These are phyloP conservation scores for Zangia roseola DNA, from an alignment of 768 basidiomycete genomes.

Conservation along the genomic window DNA sequence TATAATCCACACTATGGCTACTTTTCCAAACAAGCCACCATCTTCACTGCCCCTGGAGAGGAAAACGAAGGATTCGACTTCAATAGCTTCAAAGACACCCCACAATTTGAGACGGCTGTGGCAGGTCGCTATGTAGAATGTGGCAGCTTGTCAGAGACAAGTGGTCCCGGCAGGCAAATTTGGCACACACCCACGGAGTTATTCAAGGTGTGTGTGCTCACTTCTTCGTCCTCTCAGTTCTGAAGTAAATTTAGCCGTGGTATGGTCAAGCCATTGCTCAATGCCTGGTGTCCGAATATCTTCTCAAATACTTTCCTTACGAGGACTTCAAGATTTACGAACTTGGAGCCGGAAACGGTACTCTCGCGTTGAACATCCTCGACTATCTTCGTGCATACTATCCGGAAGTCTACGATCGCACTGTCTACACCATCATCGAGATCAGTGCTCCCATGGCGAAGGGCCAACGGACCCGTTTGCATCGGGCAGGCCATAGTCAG, in stretches of 20 bases:
- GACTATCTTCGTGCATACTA: conserved; percentile 73
- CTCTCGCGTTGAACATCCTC: conserved; percentile 86
- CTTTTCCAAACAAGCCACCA: conserved; percentile 89
- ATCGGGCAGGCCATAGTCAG: conserved; percentile 33
- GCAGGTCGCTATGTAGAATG: conserved; percentile 72
- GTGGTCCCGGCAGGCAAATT: conserved; percentile 81
- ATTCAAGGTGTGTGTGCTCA: conserved; percentile 68
- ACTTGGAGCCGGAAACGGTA: conserved; percentile 97
- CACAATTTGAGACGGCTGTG: conserved; percentile 82
- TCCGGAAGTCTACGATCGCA: conserved; percentile 92
- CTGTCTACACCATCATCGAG: conserved; percentile 92
- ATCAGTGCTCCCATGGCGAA: conserved; percentile 80
- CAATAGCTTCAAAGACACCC: conserved; percentile 55
- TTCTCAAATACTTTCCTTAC: conserved; percentile 93
- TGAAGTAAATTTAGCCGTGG: conserved; percentile 64
- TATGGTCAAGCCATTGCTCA: conserved; percentile 90
- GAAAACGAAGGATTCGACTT: conserved; percentile 64
- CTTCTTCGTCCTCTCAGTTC: background rate
- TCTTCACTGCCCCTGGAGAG: conserved; percentile 64
- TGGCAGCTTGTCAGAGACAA: conserved; percentile 51
- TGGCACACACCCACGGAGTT: conserved; percentile 99
- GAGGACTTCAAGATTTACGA: conserved; percentile 96
- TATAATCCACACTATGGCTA: conserved; percentile 99
- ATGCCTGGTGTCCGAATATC: conserved; percentile 88
- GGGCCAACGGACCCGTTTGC: conserved; percentile 68